Base-by-base conservation (phyloP, 305 asterid genomes). In the Fraxinus velutina region DNA sequence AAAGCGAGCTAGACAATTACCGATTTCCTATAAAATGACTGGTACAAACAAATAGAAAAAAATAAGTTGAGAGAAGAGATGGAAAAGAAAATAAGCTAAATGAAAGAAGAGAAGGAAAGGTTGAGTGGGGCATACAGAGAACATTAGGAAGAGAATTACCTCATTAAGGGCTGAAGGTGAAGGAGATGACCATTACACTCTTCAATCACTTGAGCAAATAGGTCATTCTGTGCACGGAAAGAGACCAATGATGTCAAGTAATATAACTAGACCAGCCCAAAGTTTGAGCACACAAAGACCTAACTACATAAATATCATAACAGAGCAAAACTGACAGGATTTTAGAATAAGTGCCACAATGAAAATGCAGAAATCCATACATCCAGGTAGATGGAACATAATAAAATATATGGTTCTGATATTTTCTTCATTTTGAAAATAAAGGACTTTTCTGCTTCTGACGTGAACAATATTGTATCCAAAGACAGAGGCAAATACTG, bases 151-250 rank as follows among this genome's bases (percentile, higher is more conserved):
- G 78, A 78, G 32, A 42, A 72, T 80, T 89, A 95, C 99, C 97
- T 92, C 86, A 95, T 88, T 87, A 95, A 83, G 73, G 94, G 90
- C 33, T 86, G 89, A 82, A 94, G 94, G 62, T 89, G 93, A 76
- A 79, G 88, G 78, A 90, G 88, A 87, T 93, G 98, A 2, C 89
- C 91, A 4, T 85, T 85, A 33, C 99, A 95, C 89, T 95, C 99
- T 87, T 91, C 97, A 75, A 93, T 85, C 84, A 92, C 97, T 90
- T 93, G 97, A 75, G 88, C 81, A 76, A 93, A 91, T 80, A 93
- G 85, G 76, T 92, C 94, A 76, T 89, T 90, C 98, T 95, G 89
- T 15, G 37, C 6, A 50, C 0, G 30, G 24, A 75, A 6, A 32
- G 29, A 84, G 84, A 86, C 30, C 50, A 33, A 62, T 55, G 36